Base-by-base conservation (phyloP, 495 filamentous ascomycete genomes). In the Talaromyces borbonicus region DNA sequence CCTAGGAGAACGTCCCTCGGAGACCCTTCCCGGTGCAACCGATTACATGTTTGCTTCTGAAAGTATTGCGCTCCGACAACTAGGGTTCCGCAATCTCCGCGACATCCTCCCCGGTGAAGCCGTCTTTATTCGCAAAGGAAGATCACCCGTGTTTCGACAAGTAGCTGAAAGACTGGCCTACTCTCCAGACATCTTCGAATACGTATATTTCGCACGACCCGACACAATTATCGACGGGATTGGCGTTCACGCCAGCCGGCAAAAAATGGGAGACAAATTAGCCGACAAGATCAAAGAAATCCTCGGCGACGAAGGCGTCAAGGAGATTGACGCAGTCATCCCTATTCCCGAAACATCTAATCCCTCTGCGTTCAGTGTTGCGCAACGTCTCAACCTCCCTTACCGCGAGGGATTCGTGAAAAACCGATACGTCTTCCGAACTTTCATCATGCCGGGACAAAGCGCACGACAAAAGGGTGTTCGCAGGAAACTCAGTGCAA, bases 1-100 rank as follows among this genome's bases (percentile, higher is more conserved):
- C 31, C 70, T 96, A 4, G 92, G 92, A 35, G 83, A 78, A 52
- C 76, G 85, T 31, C 74, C 76, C 3, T 84, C 83, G 0, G 73
- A 78, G 0, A 49, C 38, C 26, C 29, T 42, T 1, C 29, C 36
- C 23, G 47, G 39, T 12, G 84, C 83, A 16, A 85, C 58, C 43
- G 92, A 97, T 65, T 98, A 96, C 67, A 93, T 97, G 85, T 80
- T 98, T 72, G 86, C 92, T 0, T 95, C 88, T n/a, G 92, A 98
- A 65, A 92, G 85, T 25, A 85, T 97, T 48, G 92, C 92, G 39
- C 69, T 98, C 32, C 76, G 81, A 44, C 89, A 95, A 56, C 78
- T 93, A 25, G 90, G 87, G 15, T 96, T 94, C 71, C 67, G 61
- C 18, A 73, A 88, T 58, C 85, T 95, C 52, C 63, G 71, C 29